Conservation (phyloP, 192 early-diverging fungal species). For the Oehlia diaphana region DNA sequence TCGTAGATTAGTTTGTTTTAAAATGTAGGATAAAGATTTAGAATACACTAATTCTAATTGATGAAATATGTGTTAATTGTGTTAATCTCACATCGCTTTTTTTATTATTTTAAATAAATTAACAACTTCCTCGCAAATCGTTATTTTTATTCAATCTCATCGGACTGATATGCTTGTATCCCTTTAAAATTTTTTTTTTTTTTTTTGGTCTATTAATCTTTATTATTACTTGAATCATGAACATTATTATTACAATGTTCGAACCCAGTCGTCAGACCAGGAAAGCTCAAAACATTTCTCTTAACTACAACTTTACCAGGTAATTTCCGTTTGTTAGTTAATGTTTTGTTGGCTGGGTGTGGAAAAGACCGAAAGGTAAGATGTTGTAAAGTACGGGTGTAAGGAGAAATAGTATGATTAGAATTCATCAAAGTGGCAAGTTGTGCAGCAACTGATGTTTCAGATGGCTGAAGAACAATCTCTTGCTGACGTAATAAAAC, state of each 20-base stretch:
- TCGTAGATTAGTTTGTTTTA: background rate
- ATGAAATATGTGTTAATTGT: background rate
- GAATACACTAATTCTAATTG: background rate
- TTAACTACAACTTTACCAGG: slow-evolving; percentile 13
- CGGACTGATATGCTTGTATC: too few relatives aligned
- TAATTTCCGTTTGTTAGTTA: slow-evolving; percentile 12
- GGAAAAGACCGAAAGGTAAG: slow-evolving; percentile 72
- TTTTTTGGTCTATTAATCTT: background rate
- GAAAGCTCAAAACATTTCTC: slow-evolving; percentile 19
- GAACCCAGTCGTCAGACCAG: background rate
- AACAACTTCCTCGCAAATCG: background rate
- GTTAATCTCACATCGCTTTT: background rate
- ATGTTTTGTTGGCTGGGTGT: slow-evolving; percentile 34
- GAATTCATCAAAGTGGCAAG: slow-evolving; percentile 80
- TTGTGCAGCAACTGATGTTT: slow-evolving; percentile 83
- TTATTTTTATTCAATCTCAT: too few relatives aligned
- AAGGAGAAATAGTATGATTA: slow-evolving; percentile 88
- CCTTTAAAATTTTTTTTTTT: too few relatives aligned
- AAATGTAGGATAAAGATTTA: background rate
- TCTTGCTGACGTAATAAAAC: slow-evolving; percentile 24
- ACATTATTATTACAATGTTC: slow-evolving; percentile 18
- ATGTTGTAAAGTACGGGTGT: slow-evolving; percentile 78
- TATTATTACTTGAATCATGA: background rate
- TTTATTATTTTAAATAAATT: background rate
- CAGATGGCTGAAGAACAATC: slow-evolving; percentile 68